Evolutionary conservation across 2,329 filamentous ascomycete genomes (phyloP).

Genomic region (Trichoderma pleuroti): DNA sequence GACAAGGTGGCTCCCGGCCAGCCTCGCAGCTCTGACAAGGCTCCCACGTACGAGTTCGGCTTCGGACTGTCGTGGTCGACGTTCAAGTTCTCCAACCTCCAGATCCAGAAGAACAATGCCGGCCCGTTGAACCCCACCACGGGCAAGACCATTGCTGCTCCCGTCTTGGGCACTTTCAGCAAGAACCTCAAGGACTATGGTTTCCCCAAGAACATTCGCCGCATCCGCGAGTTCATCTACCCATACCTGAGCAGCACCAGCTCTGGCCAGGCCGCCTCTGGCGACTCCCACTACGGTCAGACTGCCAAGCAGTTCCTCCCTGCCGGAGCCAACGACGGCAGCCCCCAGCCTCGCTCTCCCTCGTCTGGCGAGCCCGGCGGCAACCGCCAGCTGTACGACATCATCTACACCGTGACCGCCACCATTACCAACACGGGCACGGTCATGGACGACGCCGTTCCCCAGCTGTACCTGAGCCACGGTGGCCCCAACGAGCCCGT

Average conservation of each 20-base stretch:
- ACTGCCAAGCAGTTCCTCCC: constrained; percentile 59
- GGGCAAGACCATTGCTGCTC: constrained; percentile 61
- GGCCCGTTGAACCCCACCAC: constrained; percentile 55
- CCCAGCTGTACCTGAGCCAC: constrained; percentile 76
- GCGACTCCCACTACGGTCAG: constrained; percentile 58
- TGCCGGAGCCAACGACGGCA: constrained; percentile 51
- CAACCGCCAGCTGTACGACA: constrained; percentile 63
- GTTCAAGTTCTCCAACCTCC: constrained; percentile 69
- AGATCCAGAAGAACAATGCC: constrained; percentile 49
- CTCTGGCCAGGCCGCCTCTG: constrained; percentile 51
- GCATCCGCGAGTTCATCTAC: constrained; percentile 60
- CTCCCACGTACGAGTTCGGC: constrained; percentile 77
- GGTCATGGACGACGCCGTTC: constrained; percentile 64
- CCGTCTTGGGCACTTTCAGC: constrained; percentile 61
- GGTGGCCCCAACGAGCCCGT: constrained; percentile 71
- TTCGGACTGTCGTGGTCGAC: constrained; percentile 77
- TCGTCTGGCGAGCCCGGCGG: constrained; percentile 58
- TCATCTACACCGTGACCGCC: constrained; percentile 63
- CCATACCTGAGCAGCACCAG: constrained; percentile 67
- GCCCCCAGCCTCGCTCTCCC: constrained; percentile 52
- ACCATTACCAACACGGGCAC: constrained; percentile 69
- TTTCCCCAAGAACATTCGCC: constrained; percentile 59
- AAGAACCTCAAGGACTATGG: constrained; percentile 62
- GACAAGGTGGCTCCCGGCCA: constrained; percentile 52
- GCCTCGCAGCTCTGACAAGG: constrained; percentile 28